phyloP scores from a whole-genome alignment of 805 yeast genomes.

The Blastobotrys robertii region DNA sequence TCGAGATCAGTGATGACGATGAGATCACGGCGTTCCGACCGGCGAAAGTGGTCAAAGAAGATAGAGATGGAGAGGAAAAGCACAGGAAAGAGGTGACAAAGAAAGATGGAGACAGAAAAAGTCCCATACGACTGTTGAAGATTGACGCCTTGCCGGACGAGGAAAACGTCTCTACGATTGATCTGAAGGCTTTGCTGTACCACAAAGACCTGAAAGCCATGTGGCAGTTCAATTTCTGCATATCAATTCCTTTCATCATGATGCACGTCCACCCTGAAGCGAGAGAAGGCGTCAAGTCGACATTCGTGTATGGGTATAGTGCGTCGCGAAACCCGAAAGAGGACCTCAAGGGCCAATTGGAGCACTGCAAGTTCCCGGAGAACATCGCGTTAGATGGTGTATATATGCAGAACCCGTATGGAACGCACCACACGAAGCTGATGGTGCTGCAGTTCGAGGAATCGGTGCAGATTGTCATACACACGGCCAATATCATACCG shows the following conservation, averaged over 20 bases:
- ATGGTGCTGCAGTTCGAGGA: slow-evolving; percentile 22
- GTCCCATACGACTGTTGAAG: no score
- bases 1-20: no score
- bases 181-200: no score
- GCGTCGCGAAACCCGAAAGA: slow-evolving; percentile 1
- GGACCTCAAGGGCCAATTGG: slow-evolving; percentile 2
- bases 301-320: slow-evolving; percentile 18
- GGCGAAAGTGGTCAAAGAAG: not conserved
- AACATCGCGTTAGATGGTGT: slow-evolving; percentile 18
- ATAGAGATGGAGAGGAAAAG: not conserved
- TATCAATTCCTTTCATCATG: slow-evolving; percentile 20
- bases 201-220: not conserved
- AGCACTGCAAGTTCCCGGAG: slow-evolving; percentile 2
- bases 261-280: slow-evolving; percentile 12
- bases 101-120: not conserved
- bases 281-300: slow-evolving; percentile 8
- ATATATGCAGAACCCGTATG: slow-evolving; percentile 15
- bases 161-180: not conserved
- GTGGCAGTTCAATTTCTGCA: slow-evolving; percentile 25
- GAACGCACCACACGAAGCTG: slow-evolving; percentile 27
- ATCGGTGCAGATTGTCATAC: slow-evolving; percentile 20
- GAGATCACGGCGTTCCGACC: no score
- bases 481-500: slow-evolving; percentile 26
- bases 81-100: not conserved
- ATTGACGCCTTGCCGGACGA: not conserved